Conservation (phyloP, 345 rosid genomes). For the Reutealis trisperma region DNA sequence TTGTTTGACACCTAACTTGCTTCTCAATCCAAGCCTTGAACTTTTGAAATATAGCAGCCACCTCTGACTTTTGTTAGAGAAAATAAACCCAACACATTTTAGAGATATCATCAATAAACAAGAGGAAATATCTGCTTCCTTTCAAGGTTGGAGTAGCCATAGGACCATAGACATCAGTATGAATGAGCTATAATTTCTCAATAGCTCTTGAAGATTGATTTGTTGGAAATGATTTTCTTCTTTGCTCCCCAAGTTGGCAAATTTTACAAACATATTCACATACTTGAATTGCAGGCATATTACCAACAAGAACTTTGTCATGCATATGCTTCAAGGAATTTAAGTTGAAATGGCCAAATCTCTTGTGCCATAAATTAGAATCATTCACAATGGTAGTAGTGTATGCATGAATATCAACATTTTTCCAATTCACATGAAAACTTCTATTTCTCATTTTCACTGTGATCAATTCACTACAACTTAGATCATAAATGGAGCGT, state of each 20-base stretch:
- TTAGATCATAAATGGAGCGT: not conserved
- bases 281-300: not conserved
- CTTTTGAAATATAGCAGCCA: not conserved
- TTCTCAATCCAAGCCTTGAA: not conserved
- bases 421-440: not conserved
- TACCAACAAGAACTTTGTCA: too few species aligned
- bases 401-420: not conserved
- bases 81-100: not conserved
- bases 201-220: not conserved
- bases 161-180: too few species aligned
- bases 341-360: not conserved
- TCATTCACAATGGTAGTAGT: not conserved
- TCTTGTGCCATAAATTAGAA: not conserved
- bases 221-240: not conserved
- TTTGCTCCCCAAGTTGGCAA: not conserved
- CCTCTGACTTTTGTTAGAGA: not conserved
- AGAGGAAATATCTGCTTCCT: too few species aligned
- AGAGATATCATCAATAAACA: not conserved
- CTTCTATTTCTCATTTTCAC: not conserved
- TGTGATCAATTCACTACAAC: not conserved
- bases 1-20: not conserved
- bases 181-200: not conserved
- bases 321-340: not conserved
- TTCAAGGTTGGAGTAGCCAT: not conserved
- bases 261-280: not conserved